These are phyloP conservation scores for Tilletia caries DNA, from an alignment of 1,284 basidiomycete genomes.

Conservation along the genomic window DNA sequence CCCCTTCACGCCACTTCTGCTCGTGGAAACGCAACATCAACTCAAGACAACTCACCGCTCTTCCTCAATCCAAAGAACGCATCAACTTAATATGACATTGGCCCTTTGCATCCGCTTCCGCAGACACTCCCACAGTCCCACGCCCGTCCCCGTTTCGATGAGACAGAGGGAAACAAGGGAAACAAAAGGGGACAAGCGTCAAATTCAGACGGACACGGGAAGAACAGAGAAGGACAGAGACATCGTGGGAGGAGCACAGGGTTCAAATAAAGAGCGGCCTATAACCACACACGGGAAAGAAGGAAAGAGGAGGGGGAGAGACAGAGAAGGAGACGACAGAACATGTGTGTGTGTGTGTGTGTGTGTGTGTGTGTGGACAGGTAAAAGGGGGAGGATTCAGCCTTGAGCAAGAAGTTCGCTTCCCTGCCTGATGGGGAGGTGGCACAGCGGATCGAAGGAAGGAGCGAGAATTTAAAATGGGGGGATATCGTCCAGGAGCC, in stretches of 20 bases:
- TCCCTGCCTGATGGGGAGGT: no score
- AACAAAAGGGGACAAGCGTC: no score
- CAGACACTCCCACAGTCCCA: no score
- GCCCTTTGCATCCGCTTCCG: no score
- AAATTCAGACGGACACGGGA: neutral
- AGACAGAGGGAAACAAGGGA: no score
- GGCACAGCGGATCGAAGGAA: slow-evolving; percentile 5
- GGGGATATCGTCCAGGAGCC: slow-evolving; percentile 72
- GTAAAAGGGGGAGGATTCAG: neutral
- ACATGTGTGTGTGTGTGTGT: neutral
- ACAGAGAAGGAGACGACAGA: neutral
- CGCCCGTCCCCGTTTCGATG: no score
- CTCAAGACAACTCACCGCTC: no score
- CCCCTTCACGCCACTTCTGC: no score
- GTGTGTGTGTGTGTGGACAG: slow-evolving; percentile 14
- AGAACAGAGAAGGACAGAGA: slow-evolving; percentile 7
- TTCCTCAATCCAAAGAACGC: no score
- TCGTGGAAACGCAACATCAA: no score
- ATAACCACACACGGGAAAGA: slow-evolving; percentile 14
- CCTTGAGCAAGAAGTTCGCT: no score
- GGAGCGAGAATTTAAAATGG: neutral
- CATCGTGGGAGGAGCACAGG: slow-evolving; percentile 14
- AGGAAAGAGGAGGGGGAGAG: slow-evolving; percentile 5
- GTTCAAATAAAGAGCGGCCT: slow-evolving; percentile 8
- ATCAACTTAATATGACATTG: no score